Percentiles rank a stretch among this genome's conserved stretches.
Conservation (phyloP, 805 yeast species). For the Ogataea pignaliae region DNA sequence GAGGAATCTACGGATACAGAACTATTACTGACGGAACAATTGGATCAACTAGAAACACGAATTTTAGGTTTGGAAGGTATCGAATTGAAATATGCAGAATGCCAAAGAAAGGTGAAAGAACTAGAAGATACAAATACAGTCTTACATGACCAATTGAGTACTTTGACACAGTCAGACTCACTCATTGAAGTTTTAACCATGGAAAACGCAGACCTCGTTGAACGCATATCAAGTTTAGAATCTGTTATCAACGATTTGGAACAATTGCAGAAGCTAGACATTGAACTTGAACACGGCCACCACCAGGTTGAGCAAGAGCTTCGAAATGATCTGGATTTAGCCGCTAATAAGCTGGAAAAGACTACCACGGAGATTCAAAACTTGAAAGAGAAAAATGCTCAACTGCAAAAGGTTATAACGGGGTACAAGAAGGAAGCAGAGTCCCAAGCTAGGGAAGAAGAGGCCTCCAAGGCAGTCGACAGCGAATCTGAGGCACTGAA, state of each 20-base stretch:
- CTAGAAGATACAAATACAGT: conserved; percentile 16
- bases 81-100: conserved; percentile 1
- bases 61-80: conserved; percentile 17
- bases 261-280: conserved; percentile 46
- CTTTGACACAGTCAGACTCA: conserved; percentile 26
- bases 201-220: conserved; percentile 32
- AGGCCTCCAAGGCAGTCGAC: conserved; percentile 4
- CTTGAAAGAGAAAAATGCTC: conserved; percentile 20
- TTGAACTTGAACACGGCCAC: conserved; percentile 45
- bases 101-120: conserved; percentile 1
- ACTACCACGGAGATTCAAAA: background rate
- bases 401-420: conserved; percentile 31
- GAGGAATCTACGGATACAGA: conserved; percentile 27
- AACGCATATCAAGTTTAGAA: conserved; percentile 31
- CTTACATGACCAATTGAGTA: conserved; percentile 26
- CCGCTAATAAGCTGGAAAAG: conserved; percentile 11
- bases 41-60: conserved; percentile 13
- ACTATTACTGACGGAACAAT: conserved; percentile 18
- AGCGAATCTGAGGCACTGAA: conserved; percentile 1
- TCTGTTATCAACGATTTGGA: conserved; percentile 40
- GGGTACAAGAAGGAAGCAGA: background rate
- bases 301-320: conserved; percentile 40
- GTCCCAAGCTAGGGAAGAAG: background rate
- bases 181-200: conserved; percentile 33
- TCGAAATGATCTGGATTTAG: conserved; percentile 32